Percentiles rank a stretch among this genome's conserved stretches.
phyloP scores from a whole-genome alignment of 805 yeast genomes.

The Clavispora asparagi region DNA sequence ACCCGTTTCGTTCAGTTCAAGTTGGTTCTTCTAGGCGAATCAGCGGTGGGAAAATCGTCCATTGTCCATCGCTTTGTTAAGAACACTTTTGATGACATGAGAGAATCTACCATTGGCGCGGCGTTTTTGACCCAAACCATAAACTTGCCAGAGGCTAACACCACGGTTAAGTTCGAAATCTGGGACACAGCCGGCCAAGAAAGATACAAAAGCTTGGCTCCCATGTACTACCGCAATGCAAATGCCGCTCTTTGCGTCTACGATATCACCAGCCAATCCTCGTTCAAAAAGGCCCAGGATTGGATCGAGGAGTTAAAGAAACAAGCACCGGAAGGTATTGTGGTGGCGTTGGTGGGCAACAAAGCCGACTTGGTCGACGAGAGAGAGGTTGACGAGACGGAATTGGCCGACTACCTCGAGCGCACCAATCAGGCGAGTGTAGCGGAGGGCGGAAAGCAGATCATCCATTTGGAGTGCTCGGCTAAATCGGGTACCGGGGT shows the following conservation, averaged over 20 bases:
- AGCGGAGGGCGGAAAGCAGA: constrained; percentile 12
- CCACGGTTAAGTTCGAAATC: constrained; percentile 82
- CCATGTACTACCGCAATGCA: constrained; percentile 96
- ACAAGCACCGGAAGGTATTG: constrained; percentile 87
- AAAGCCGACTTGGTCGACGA: constrained; percentile 74
- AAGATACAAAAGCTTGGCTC: constrained; percentile 91
- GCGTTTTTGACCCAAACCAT: constrained; percentile 94
- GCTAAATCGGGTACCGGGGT: constrained; percentile 43
- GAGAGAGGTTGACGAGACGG: constrained; percentile 37
- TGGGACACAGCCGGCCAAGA: constrained; percentile 99
- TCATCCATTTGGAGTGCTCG: constrained; percentile 37
- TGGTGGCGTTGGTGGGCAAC: constrained; percentile 92
- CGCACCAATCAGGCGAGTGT: constrained; percentile 31
- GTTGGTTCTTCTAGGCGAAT: constrained; percentile 90
- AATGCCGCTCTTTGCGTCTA: constrained; percentile 95
- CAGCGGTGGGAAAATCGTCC: constrained; percentile 96
- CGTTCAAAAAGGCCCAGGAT: constrained; percentile 93
- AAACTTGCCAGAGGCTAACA: constrained; percentile 63
- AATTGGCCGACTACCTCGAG: constrained; percentile 45
- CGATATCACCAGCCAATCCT: constrained; percentile 91
- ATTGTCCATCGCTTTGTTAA: constrained; percentile 88
- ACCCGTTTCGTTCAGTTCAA: constrained; percentile 56
- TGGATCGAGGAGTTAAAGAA: constrained; percentile 97
- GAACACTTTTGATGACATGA: constrained; percentile 94
- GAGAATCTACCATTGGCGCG: constrained; percentile 98